Evolutionary conservation across 305 asterid genomes (phyloP).

Genomic region (Solanum hybrid): DNA sequence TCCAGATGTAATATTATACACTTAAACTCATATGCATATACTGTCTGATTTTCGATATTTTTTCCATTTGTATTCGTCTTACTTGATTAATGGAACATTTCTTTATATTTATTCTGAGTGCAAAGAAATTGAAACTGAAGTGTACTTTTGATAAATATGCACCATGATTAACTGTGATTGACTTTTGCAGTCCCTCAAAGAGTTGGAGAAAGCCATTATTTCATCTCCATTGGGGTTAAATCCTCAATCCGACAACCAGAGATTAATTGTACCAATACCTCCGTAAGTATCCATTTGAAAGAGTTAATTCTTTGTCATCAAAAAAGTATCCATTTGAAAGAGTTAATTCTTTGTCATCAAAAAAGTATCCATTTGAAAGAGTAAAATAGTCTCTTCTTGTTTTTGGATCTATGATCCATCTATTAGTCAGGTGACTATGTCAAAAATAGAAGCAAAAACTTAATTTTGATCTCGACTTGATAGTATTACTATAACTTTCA

Average conservation of each 20-base stretch:
- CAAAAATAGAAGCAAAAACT: neutral
- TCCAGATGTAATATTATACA: conserved; percentile 49
- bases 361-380: conserved; percentile 18
- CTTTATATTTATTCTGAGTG: neutral
- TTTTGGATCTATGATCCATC: neutral
- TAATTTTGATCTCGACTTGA: neutral
- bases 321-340: conserved; percentile 19
- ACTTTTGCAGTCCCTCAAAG: conserved; percentile 65
- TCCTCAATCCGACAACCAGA: conserved; percentile 64
- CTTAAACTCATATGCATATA: neutral
- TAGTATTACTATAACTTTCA: neutral
- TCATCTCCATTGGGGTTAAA: conserved; percentile 88
- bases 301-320: neutral
- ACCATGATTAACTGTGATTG: neutral
- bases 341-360: neutral
- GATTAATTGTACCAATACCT: conserved; percentile 69
- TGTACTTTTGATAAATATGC: neutral
- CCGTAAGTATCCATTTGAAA: conserved; percentile 46
- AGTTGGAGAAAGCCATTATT: conserved; percentile 76
- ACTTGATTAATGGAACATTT: neutral
- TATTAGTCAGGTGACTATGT: neutral
- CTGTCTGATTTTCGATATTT: neutral
- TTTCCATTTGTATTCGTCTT: neutral
- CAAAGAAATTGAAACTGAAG: neutral
- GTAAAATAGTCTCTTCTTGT: neutral